These are phyloP conservation scores for Metschnikowia chrysomelidarum DNA, from an alignment of 805 yeast genomes.

Conservation along the genomic window DNA sequence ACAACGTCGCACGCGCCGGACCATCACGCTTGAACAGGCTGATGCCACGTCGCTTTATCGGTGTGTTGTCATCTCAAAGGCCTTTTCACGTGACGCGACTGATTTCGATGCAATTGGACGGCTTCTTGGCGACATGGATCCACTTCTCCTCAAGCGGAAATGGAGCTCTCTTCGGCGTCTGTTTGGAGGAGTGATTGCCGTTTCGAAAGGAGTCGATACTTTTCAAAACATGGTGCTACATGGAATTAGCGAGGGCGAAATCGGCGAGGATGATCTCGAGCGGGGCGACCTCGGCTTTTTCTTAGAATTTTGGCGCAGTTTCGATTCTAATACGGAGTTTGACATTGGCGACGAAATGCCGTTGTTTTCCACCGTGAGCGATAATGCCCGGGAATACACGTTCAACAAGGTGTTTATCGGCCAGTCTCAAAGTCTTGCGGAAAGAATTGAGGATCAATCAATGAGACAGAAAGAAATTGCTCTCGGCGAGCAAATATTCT, in stretches of 20 bases:
- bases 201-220: constrained; percentile 54
- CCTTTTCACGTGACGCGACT: constrained; percentile 53
- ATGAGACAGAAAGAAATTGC: constrained; percentile 69
- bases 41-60: constrained; percentile 59
- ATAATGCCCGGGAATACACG: constrained; percentile 47
- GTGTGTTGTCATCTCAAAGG: constrained; percentile 64
- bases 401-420: constrained; percentile 26
- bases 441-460: constrained; percentile 54
- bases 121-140: constrained; percentile 42
- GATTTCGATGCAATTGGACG: constrained; percentile 63
- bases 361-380: constrained; percentile 41
- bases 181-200: constrained; percentile 48
- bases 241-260: constrained; percentile 55
- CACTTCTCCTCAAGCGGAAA: constrained; percentile 51
- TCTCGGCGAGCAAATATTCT: constrained; percentile 46
- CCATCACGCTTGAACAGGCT: constrained; percentile 32
- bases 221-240: constrained; percentile 67
- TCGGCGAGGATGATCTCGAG: constrained; percentile 49
- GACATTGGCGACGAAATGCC: constrained; percentile 32
- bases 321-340: constrained; percentile 37
- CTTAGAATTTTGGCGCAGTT: constrained; percentile 63
- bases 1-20: constrained; percentile 18
- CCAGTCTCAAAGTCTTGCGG: constrained; percentile 23
- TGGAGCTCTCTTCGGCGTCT: constrained; percentile 69
- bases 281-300: constrained; percentile 50